Evolutionary conservation across 495 filamentous ascomycete genomes (phyloP).

Genomic region (Xylaria flabelliformis): DNA sequence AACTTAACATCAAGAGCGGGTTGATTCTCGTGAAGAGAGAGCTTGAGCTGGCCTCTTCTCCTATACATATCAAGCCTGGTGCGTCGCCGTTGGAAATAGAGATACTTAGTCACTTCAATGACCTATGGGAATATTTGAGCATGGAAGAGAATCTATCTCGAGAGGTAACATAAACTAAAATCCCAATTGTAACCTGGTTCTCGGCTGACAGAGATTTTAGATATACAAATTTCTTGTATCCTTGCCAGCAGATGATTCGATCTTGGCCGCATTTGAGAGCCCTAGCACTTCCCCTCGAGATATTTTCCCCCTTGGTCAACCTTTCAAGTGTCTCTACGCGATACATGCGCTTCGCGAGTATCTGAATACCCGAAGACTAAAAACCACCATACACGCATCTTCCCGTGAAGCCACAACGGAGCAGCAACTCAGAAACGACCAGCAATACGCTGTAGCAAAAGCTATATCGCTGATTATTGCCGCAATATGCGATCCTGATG

Average conservation of each 20-base stretch:
- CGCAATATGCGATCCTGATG: slow-evolving; percentile 52
- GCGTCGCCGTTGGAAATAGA: slow-evolving; percentile 70
- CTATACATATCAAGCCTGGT: slow-evolving; percentile 44
- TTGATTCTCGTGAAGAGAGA: slow-evolving; percentile 65
- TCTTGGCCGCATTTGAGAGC: slow-evolving; percentile 64
- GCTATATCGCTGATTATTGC: slow-evolving; percentile 54
- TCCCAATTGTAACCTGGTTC: background rate
- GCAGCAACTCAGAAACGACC: slow-evolving; percentile 28
- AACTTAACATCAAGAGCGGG: slow-evolving; percentile 64
- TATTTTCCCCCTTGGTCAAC: slow-evolving; percentile 71
- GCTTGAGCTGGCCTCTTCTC: slow-evolving; percentile 40
- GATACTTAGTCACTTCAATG: slow-evolving; percentile 83
- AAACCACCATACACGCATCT: slow-evolving; percentile 50
- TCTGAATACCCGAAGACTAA: slow-evolving; percentile 41
- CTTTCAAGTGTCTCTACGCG: slow-evolving; percentile 78
- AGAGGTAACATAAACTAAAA: slow-evolving; percentile 57
- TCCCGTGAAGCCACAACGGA: slow-evolving; percentile 29
- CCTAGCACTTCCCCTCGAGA: slow-evolving; percentile 58
- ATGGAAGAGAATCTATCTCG: slow-evolving; percentile 75
- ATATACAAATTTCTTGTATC: slow-evolving; percentile 76
- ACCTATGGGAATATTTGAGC: slow-evolving; percentile 80
- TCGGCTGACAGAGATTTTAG: slow-evolving; percentile 49
- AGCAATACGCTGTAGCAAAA: slow-evolving; percentile 41
- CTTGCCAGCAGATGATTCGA: slow-evolving; percentile 71
- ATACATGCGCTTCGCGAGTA: slow-evolving; percentile 66